phyloP scores from a whole-genome alignment of 1,139 yeast genomes.

The Kluyveromyces sp. region DNA sequence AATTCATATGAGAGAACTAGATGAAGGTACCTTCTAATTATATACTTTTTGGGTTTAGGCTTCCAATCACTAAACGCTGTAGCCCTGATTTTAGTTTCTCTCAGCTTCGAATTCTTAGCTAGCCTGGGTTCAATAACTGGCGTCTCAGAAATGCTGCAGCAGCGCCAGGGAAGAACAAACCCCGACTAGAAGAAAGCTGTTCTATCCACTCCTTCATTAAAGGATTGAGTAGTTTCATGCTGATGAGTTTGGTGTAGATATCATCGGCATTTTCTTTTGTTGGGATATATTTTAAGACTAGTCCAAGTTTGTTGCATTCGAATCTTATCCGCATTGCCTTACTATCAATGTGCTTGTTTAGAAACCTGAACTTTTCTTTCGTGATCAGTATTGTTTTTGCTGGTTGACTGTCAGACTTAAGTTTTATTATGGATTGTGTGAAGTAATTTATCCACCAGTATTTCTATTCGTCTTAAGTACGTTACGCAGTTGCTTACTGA shows the following conservation, averaged over 20 bases:
- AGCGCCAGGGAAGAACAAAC: neutral
- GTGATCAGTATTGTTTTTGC: constrained; percentile 4
- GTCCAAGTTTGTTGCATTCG: constrained; percentile 1
- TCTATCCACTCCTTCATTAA: constrained; percentile 6
- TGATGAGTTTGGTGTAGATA: constrained; percentile 12
- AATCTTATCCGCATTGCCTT: constrained; percentile 10
- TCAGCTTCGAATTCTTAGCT: neutral
- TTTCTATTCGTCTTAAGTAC: constrained; percentile 1
- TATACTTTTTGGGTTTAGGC: neutral
- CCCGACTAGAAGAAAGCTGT: constrained; percentile 4
- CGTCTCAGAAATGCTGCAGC: neutral
- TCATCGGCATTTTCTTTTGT: constrained; percentile 11
- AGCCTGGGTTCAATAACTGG: neutral
- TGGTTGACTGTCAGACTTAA: constrained; percentile 9
- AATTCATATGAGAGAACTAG: neutral
- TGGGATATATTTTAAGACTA: constrained; percentile 8
- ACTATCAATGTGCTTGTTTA: constrained; percentile 10
- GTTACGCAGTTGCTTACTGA: constrained; percentile 6
- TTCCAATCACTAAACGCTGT: neutral
- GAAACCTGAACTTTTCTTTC: constrained; percentile 4
- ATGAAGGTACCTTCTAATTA: constrained; percentile 1
- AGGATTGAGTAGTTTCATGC: constrained; percentile 4
- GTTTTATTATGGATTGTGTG: neutral
- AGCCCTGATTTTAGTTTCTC: neutral
- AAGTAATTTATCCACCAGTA: constrained; percentile 1